Evolutionary conservation across 1,284 basidiomycete species (phyloP).

Genomic region (Ceratobasidium theobromae): DNA sequence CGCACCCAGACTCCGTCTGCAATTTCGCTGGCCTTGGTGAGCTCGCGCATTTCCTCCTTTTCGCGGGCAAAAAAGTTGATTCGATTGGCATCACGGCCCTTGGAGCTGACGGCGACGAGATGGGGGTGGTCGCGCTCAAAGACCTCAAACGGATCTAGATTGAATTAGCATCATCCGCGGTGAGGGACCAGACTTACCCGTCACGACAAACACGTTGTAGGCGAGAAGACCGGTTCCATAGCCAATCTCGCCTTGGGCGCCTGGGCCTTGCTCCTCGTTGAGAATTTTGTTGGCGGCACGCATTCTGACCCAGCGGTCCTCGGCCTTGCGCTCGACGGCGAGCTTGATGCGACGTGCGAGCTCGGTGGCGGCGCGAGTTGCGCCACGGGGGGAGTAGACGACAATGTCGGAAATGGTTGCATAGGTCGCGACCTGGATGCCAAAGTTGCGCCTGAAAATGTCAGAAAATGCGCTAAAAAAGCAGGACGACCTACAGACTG

Average conservation of each 20-base stretch:
- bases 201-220: slow-evolving; percentile 87
- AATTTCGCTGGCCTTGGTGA: slow-evolving; percentile 85
- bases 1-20: slow-evolving; percentile 55
- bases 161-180: background rate
- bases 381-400: slow-evolving; percentile 72
- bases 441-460: slow-evolving; percentile 63
- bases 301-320: slow-evolving; percentile 46
- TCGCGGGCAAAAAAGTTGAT: slow-evolving; percentile 77
- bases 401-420: slow-evolving; percentile 87
- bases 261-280: slow-evolving; percentile 22
- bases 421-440: slow-evolving; percentile 82
- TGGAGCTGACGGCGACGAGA: slow-evolving; percentile 52
- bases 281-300: slow-evolving; percentile 32
- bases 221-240: slow-evolving; percentile 26
- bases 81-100: slow-evolving; percentile 44
- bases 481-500: slow-evolving; percentile 33
- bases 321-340: slow-evolving; percentile 58
- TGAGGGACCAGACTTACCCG: slow-evolving; percentile 51
- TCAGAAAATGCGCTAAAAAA: background rate
- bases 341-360: slow-evolving; percentile 61
- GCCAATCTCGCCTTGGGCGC: slow-evolving; percentile 38
- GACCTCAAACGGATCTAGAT: slow-evolving; percentile 53
- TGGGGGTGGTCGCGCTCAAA: slow-evolving; percentile 52
- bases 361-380: slow-evolving; percentile 54
- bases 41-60: slow-evolving; percentile 84